Conservation (phyloP, 495 filamentous ascomycete genomes). For the Aspergillus diversus region DNA sequence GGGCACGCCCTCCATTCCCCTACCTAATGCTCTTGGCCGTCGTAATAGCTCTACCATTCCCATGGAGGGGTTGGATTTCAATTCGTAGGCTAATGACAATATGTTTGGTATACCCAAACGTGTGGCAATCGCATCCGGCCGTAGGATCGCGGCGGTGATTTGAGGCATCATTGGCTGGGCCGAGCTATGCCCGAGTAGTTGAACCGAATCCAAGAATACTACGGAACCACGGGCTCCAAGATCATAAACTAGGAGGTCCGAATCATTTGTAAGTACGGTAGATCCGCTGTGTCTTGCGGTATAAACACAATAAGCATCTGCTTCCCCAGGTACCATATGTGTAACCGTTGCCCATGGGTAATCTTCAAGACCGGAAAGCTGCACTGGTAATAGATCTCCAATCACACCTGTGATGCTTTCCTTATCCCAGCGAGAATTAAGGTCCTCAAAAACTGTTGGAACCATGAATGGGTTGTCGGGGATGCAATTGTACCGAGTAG, state of each 20-base stretch:
- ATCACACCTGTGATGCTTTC: slow-evolving; percentile 26
- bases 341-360: slow-evolving; percentile 54
- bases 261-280: slow-evolving; percentile 68
- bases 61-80: slow-evolving; percentile 29
- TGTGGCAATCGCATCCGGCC: slow-evolving; percentile 37
- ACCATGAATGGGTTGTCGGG: slow-evolving; percentile 69
- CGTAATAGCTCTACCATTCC: slow-evolving; percentile 38
- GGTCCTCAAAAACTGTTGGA: slow-evolving; percentile 65
- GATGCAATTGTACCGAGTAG: slow-evolving; percentile 35
- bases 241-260: slow-evolving; percentile 73
- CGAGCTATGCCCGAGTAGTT: slow-evolving; percentile 24
- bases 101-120: slow-evolving; percentile 42
- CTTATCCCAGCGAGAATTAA: slow-evolving; percentile 45
- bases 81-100: slow-evolving; percentile 40
- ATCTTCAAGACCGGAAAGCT: slow-evolving; percentile 15
- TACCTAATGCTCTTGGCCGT: slow-evolving; percentile 26
- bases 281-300: slow-evolving; percentile 54
- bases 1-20: slow-evolving; percentile 11
- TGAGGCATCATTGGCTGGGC: slow-evolving; percentile 21
- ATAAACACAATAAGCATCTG: slow-evolving; percentile 68
- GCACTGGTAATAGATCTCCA: slow-evolving; percentile 10
- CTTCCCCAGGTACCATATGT: slow-evolving; percentile 68
- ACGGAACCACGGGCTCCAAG: slow-evolving; percentile 61
- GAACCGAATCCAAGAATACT: slow-evolving; percentile 58
- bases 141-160: slow-evolving; percentile 43